phyloP scores from a whole-genome alignment of 1,284 basidiomycete genomes.

The Pseudozyma pruni region DNA sequence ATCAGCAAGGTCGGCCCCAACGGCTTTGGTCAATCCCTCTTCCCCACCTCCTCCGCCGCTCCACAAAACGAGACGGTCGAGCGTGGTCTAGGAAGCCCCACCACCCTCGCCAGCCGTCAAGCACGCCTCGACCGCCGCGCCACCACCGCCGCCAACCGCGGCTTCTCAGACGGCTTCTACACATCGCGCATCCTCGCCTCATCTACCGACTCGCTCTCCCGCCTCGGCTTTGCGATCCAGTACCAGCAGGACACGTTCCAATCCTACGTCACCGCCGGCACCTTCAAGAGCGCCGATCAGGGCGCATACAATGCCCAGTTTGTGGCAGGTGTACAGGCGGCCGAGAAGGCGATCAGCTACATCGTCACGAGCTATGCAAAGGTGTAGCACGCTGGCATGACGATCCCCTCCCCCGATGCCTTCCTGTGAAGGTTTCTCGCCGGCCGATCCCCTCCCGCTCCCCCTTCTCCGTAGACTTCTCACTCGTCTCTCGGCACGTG shows the following conservation, averaged over 20 bases:
- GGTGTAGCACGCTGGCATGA: background rate
- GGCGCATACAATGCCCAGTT: conserved; percentile 41
- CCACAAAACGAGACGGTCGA: background rate
- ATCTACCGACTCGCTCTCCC: conserved; percentile 71
- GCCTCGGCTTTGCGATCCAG: conserved; percentile 76
- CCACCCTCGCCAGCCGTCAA: conserved; percentile 24
- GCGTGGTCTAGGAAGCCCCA: conserved; percentile 28
- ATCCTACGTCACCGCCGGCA: conserved; percentile 28
- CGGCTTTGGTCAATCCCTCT: conserved; percentile 36
- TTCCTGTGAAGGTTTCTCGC: too few species aligned
- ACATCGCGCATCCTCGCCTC: conserved; percentile 75
- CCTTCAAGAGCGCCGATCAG: conserved; percentile 19
- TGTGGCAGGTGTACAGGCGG: conserved; percentile 40
- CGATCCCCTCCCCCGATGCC: background rate
- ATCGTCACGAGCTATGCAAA: conserved; percentile 29
- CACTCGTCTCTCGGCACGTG: too few species aligned
- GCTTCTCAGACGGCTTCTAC: conserved; percentile 76
- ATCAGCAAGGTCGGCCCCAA: conserved; percentile 21
- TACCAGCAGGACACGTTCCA: conserved; percentile 72
- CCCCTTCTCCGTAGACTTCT: too few species aligned
- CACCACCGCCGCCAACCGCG: conserved; percentile 55
- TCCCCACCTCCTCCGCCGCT: background rate
- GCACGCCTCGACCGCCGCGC: conserved; percentile 7
- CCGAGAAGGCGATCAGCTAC: conserved; percentile 42
- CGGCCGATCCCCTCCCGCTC: conserved; percentile 5